phyloP scores from a whole-genome alignment of 176 grass and related monocot species.

The Paspalum vaginatum region DNA sequence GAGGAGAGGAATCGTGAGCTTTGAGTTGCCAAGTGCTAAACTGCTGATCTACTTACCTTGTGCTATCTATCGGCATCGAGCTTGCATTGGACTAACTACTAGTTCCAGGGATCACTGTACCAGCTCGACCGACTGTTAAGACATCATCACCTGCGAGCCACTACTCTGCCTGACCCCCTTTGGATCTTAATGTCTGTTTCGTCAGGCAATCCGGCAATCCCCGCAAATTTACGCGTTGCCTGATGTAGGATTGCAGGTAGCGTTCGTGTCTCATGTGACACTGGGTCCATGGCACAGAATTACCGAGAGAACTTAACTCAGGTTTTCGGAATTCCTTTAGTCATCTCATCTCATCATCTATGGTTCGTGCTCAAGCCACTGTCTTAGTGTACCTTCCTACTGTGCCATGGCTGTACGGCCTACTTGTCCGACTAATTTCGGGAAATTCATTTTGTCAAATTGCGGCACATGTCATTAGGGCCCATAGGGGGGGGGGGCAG shows the following conservation, averaged over 20 bases:
- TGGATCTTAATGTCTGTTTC: not conserved
- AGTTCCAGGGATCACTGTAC: not conserved
- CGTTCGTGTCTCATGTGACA: not conserved
- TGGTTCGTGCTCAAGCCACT: not conserved
- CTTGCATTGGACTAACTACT: not conserved
- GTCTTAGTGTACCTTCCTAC: not conserved
- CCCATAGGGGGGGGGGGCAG: too few species aligned
- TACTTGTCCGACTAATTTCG: not conserved
- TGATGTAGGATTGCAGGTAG: constrained; percentile 10
- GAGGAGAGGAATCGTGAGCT: not conserved
- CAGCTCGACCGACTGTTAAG: not conserved
- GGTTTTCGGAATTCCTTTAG: not conserved
- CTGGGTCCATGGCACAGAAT: not conserved
- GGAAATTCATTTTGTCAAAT: not conserved
- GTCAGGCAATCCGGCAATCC: not conserved
- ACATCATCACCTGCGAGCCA: not conserved
- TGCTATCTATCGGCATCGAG: not conserved
- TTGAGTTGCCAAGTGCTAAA: not conserved
- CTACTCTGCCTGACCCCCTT: not conserved
- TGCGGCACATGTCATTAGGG: not conserved
- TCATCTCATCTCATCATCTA: not conserved
- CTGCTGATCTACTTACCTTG: too few species aligned
- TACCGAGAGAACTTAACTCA: not conserved
- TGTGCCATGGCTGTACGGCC: not conserved
- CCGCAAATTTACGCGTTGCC: not conserved